Evolutionary conservation across 2,329 filamentous ascomycete species (phyloP).

Genomic region (Diaporthe vexans): DNA sequence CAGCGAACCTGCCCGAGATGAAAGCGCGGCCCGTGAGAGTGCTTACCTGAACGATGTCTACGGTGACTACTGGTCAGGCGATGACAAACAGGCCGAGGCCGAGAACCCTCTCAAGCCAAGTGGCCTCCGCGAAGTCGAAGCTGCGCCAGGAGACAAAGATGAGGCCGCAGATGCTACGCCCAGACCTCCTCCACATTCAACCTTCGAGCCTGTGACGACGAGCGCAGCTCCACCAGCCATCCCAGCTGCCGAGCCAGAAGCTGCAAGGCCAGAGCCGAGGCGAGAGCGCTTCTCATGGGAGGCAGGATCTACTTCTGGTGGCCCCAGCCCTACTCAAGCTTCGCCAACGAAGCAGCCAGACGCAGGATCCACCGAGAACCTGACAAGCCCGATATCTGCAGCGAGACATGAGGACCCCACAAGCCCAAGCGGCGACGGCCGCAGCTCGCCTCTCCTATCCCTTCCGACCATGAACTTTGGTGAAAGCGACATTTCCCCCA

Average conservation of each 20-base stretch:
- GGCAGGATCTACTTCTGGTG: conserved; percentile 45
- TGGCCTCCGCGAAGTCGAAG: background rate
- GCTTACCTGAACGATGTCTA: conserved; percentile 76
- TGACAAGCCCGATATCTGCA: background rate
- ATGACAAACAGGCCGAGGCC: conserved; percentile 52
- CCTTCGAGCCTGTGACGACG: background rate
- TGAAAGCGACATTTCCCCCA: background rate
- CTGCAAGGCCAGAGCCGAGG: background rate
- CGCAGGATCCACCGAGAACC: background rate
- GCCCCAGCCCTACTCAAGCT: conserved; percentile 35
- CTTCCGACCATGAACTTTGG: conserved; percentile 36
- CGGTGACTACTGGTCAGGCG: conserved; percentile 75
- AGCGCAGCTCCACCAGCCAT: background rate
- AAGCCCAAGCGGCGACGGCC: conserved; percentile 26
- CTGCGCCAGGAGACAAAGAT: conserved; percentile 4
- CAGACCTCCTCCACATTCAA: background rate
- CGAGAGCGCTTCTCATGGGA: conserved; percentile 61
- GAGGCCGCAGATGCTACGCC: conserved; percentile 2
- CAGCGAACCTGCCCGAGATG: conserved; percentile 8
- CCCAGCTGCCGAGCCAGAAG: conserved; percentile 27
- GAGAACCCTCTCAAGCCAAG: background rate
- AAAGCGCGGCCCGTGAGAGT: conserved; percentile 63
- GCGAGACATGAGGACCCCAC: conserved; percentile 14
- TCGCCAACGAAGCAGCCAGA: conserved; percentile 9
- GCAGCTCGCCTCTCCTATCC: conserved; percentile 34